Percentiles rank a stretch among this genome's conserved stretches.
Evolutionary conservation across 139 green algal genomes (phyloP).

Genomic region (Coccomyxa sp.): DNA sequence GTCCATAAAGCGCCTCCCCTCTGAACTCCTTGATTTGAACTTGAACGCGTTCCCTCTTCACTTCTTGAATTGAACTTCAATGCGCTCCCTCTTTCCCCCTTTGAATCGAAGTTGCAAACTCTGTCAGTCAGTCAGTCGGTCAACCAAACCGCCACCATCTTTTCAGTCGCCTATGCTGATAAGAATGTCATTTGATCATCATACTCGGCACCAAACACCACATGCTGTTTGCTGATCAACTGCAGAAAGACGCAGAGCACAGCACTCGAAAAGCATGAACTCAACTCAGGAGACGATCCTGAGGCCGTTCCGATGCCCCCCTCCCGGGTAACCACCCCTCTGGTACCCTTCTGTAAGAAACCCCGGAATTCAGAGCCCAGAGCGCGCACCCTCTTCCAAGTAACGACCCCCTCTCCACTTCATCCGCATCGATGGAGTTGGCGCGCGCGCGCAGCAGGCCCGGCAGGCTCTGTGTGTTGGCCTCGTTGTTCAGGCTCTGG

Average conservation of each 20-base stretch:
- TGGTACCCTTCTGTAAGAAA: too few relatives aligned
- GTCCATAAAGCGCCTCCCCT: not conserved
- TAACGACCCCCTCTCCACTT: not conserved
- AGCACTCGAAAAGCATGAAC: too few relatives aligned
- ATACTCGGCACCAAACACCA: too few relatives aligned
- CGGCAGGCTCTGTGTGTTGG: not conserved
- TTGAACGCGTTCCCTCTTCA: not conserved
- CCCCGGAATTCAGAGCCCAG: too few relatives aligned
- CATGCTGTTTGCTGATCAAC: too few relatives aligned
- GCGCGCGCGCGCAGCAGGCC: not conserved
- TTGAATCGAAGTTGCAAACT: not conserved
- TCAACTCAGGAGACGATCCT: too few relatives aligned
- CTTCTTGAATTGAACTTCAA: not conserved
- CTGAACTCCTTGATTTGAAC: not conserved
- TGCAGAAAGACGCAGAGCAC: too few relatives aligned
- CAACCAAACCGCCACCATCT: not conserved
- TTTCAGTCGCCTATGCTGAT: not conserved
- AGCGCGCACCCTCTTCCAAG: not conserved
- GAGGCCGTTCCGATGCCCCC: too few relatives aligned
- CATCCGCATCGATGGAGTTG: not conserved
- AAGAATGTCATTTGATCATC: too few relatives aligned
- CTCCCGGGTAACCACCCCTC: too few relatives aligned
- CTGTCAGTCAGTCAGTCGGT: not conserved
- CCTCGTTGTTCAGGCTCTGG: not conserved
- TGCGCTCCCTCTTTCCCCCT: not conserved